Base-by-base conservation (phyloP, 2,329 filamentous ascomycete genomes). In the Lachnellula subtilissima region DNA sequence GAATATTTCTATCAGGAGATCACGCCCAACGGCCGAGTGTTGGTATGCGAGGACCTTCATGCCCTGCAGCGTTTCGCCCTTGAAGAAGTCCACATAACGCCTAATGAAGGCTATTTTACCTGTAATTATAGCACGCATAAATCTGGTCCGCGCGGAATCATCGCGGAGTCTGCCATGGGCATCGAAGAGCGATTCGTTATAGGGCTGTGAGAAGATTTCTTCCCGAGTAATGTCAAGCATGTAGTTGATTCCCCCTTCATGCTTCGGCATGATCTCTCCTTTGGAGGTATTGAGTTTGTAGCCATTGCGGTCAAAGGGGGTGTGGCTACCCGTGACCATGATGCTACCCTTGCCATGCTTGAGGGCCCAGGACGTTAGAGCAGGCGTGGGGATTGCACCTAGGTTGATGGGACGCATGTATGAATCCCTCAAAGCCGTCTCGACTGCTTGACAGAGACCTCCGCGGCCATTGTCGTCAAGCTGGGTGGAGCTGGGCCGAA, bases 251-350 rank as follows among this genome's bases (percentile, higher is more conserved):
- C 65, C 68, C 49, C 67, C 61, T 51, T 71, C 68, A 36, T 69
- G 60, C 56, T 66, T 64, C 55, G 70, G 70, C 61, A 70, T 53
- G 22, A 71, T 63, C 56, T 71, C 69, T 0, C 69, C 69, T 48
- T 65, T 63, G 25, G 64, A 70, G 17, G 68, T 70, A 50, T 71
- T 71, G 43, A 70, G 60, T 48, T 71, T 70, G 55, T 71, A 70
- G 12, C 69, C 68, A 56, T 71, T 71, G 22, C 69, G 69, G 52
- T 70, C 67, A 48, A 71, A 71, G 6, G 69, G 69, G 46, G 70
- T 71, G 49, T 71, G 69, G 52, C 69, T 71, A 5, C 69, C 68
- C 4, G 69, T 71, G 32, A 70, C 68, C 69, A 71, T 71, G 36
- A 71, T 70, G 54, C 67, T 70, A 5, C 68, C 69, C 55, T 70